phyloP scores from a whole-genome alignment of 306 rosid species.

The Amphicarpaea edgeworthii region DNA sequence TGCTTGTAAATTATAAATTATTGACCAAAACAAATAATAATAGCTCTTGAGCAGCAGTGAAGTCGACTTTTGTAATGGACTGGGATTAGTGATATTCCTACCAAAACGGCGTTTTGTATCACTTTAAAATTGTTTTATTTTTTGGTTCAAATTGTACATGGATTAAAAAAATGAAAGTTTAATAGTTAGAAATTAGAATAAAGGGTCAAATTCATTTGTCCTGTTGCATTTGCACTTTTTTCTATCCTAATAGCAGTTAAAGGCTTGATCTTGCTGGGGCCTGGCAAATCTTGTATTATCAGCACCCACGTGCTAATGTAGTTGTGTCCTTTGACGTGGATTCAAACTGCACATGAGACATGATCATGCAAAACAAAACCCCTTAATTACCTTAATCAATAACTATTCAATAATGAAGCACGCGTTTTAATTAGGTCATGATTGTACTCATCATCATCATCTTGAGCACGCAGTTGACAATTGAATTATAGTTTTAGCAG shows the following conservation, averaged over 20 bases:
- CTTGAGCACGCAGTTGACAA: no score
- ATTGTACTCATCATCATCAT: no score
- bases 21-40: neutral
- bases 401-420: no score
- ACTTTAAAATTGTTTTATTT: no score
- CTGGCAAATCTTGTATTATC: slow-evolving; percentile 2
- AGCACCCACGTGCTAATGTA: slow-evolving; percentile 34
- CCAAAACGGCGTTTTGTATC: no score
- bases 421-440: no score
- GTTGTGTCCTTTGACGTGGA: slow-evolving; percentile 25
- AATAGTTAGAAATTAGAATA: no score
- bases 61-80: slow-evolving; percentile 14
- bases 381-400: no score
- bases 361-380: neutral
- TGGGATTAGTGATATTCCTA: neutral
- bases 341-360: slow-evolving; percentile 37
- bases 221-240: slow-evolving; percentile 11
- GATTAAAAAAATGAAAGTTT: no score
- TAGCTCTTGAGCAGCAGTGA: neutral
- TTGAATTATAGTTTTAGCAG: no score
- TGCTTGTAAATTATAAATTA: neutral
- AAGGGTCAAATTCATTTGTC: neutral
- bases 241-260: neutral
- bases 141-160: no score
- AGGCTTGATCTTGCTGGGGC: slow-evolving; percentile 10